A percentile compares a stretch with the other conserved stretches of the same genome.
phyloP scores from a whole-genome alignment of 176 grass and related monocot genomes.

The Oryza glumipatula region DNA sequence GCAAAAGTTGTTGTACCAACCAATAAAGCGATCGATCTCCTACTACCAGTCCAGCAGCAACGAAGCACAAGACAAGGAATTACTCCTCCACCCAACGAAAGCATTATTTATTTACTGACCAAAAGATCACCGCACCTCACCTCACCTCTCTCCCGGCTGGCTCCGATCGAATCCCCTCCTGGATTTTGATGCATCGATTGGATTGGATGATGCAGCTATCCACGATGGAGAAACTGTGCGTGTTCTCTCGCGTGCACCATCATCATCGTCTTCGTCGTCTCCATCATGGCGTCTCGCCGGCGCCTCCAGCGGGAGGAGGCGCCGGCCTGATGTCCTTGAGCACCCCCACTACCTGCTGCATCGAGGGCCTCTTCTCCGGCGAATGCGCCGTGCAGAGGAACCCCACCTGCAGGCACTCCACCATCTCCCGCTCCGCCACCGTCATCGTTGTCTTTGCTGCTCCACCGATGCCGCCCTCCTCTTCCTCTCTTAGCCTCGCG shows the following conservation, averaged over 20 bases:
- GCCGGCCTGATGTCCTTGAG: slow-evolving; percentile 71
- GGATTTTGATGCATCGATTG: slow-evolving; percentile 1
- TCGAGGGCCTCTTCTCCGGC: slow-evolving; percentile 74
- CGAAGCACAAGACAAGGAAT: slow-evolving; percentile 24
- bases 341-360: slow-evolving; percentile 87
- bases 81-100: not conserved
- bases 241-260: not conserved
- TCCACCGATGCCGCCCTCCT: not conserved
- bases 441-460: not conserved
- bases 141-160: not conserved
- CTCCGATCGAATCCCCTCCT: slow-evolving; percentile 26
- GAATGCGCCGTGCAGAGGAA: slow-evolving; percentile 67
- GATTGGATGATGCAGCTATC: too few relatives aligned
- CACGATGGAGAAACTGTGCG: not conserved
- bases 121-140: not conserved
- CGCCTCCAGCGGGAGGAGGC: not conserved
- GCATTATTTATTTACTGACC: not conserved
- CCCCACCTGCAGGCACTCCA: slow-evolving; percentile 67
- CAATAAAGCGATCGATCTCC: slow-evolving; percentile 31
- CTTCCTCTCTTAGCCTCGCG: slow-evolving; percentile 28
- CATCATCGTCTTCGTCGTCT: not conserved
- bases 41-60: slow-evolving; percentile 20
- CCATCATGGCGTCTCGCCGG: not conserved
- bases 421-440: slow-evolving; percentile 52
- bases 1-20: slow-evolving; percentile 41